These are phyloP conservation scores for Pezicula carpinea DNA, from an alignment of 2,329 filamentous ascomycete species.

Conservation along the genomic window DNA sequence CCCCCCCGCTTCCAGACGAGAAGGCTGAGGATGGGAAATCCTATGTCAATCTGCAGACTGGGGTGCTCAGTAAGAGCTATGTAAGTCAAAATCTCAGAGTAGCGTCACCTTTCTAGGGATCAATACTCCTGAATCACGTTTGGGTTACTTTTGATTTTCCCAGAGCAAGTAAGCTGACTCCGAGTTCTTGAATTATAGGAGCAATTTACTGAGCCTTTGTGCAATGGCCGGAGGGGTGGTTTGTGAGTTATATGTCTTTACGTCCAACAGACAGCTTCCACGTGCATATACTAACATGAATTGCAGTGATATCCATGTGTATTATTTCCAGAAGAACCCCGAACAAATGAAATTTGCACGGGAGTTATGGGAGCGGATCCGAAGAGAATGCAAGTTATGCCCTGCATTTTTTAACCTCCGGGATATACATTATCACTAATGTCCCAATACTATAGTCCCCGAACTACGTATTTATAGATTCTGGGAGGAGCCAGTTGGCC, in stretches of 20 bases:
- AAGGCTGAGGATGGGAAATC: conserved; percentile 69
- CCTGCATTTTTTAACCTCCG: not conserved
- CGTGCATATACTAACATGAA: not conserved
- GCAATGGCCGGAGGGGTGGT: conserved; percentile 61
- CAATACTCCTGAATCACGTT: no score
- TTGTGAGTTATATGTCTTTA: conserved; percentile 48
- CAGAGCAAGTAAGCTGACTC: no score
- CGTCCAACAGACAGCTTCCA: not conserved
- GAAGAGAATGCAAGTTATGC: conserved; percentile 64
- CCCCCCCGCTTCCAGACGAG: conserved; percentile 39
- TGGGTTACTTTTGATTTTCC: no score
- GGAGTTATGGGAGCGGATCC: conserved; percentile 72
- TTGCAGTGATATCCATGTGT: conserved; percentile 73
- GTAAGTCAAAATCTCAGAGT: no score
- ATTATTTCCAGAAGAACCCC: conserved; percentile 64
- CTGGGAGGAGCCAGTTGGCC: conserved; percentile 74
- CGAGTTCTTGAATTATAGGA: no score
- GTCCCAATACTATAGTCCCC: conserved; percentile 52
- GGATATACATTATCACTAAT: not conserved
- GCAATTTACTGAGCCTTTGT: conserved; percentile 62
- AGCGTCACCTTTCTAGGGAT: no score
- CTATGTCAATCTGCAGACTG: conserved; percentile 59
- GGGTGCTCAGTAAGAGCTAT: conserved; percentile 63
- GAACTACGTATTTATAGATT: conserved; percentile 78
- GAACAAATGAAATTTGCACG: conserved; percentile 62